phyloP scores from a whole-genome alignment of 2,329 filamentous ascomycete genomes.

The Alternaria triticimaculans region DNA sequence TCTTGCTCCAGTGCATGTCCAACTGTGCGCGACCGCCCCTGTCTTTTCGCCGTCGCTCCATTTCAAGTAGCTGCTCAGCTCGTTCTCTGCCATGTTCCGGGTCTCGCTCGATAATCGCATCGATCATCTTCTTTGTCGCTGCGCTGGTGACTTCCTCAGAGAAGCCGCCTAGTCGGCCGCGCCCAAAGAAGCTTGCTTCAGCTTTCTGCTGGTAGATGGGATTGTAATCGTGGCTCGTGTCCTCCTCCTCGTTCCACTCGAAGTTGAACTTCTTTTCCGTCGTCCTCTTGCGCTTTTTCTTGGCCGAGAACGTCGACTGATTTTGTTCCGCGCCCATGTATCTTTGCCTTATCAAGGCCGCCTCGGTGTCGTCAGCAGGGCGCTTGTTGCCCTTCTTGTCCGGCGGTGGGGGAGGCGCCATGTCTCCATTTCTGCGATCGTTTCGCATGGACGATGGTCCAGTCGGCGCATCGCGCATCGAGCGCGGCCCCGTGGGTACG shows the following conservation, averaged over 20 bases:
- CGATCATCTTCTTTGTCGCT: constrained; percentile 64
- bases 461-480: constrained; percentile 69
- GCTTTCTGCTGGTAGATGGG: constrained; percentile 75
- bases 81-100: constrained; percentile 76
- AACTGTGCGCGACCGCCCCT: constrained; percentile 74
- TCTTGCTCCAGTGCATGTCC: constrained; percentile 96
- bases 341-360: constrained; percentile 74
- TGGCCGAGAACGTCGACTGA: constrained; percentile 85
- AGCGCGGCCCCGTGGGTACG: constrained; percentile 75
- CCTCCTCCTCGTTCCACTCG: constrained; percentile 94
- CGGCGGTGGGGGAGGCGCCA: constrained; percentile 59
- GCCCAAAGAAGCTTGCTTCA: constrained; percentile 72
- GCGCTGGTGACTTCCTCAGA: constrained; percentile 63
- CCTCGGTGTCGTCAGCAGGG: constrained; percentile 69
- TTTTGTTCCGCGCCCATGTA: constrained; percentile 94
- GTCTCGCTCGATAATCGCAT: constrained; percentile 76
- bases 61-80: constrained; percentile 81
- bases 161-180: constrained; percentile 72
- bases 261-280: constrained; percentile 99
- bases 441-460: constrained; percentile 72
- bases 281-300: constrained; percentile 92
- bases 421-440: constrained; percentile 52
- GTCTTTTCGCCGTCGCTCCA: constrained; percentile 79
- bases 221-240: constrained; percentile 85
- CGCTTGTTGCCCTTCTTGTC: constrained; percentile 41